Conservation (phyloP, 1,284 basidiomycete genomes). For the Boletellus sp. region DNA sequence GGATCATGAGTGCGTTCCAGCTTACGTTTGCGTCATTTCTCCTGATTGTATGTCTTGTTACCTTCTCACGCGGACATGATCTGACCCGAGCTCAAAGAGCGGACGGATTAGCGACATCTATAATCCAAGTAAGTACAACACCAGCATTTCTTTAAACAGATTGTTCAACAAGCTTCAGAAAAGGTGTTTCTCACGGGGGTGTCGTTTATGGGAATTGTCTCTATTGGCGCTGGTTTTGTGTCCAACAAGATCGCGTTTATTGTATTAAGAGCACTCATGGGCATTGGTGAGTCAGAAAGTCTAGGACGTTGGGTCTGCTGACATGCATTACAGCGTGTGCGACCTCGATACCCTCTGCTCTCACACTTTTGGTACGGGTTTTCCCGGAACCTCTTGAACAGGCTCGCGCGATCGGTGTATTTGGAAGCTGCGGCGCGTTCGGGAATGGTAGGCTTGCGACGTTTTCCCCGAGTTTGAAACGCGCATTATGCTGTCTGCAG, state of each 20-base stretch:
- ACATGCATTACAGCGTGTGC: conserved; percentile 34
- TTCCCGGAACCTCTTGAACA: conserved; percentile 45
- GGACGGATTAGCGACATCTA: conserved; percentile 33
- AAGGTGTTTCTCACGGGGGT: conserved; percentile 32
- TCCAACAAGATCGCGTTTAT: conserved; percentile 41
- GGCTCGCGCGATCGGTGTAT: conserved; percentile 43
- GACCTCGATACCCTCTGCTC: conserved; percentile 47
- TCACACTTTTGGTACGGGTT: conserved; percentile 43
- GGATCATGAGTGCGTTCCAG: conserved; percentile 41
- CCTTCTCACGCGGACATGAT: conserved; percentile 9
- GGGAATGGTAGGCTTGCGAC: conserved; percentile 37
- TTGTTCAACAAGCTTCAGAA: conserved; percentile 16
- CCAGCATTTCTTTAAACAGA: background rate
- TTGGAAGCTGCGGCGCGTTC: conserved; percentile 44
- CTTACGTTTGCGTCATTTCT: conserved; percentile 44
- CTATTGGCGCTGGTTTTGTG: conserved; percentile 41
- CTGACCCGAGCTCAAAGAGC: conserved; percentile 22
- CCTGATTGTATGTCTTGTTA: conserved; percentile 33
- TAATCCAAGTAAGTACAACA: conserved; percentile 21
- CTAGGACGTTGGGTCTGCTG: background rate
- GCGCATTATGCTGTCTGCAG: conserved; percentile 11
- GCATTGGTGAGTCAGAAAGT: conserved; percentile 32
- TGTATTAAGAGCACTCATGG: conserved; percentile 41
- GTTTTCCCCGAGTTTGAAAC: background rate
- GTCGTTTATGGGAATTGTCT: conserved; percentile 35